Percentiles rank a stretch among this genome's conserved stretches.
phyloP scores from a whole-genome alignment of 495 filamentous ascomycete genomes.

The Trichoderma asperelloides region DNA sequence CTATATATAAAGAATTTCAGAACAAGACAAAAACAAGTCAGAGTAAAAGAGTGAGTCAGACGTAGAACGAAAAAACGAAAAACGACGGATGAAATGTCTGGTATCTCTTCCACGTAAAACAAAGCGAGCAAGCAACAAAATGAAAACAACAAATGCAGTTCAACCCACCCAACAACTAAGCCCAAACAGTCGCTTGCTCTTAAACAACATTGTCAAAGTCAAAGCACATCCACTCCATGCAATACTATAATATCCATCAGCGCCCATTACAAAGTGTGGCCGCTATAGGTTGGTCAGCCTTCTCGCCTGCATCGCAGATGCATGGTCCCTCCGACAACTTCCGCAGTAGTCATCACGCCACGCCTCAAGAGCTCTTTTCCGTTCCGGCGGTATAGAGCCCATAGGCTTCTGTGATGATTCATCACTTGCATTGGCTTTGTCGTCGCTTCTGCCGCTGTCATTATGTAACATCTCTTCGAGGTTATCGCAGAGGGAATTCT shows the following conservation, averaged over 20 bases:
- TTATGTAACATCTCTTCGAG: conserved; percentile 43
- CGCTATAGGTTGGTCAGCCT: neutral
- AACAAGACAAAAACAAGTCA: neutral
- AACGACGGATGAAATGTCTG: neutral
- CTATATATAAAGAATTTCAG: neutral
- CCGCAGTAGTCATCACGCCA: conserved; percentile 69
- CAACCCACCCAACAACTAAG: neutral
- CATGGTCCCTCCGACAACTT: conserved; percentile 58
- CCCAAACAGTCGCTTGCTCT: neutral
- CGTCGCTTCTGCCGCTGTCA: conserved; percentile 20
- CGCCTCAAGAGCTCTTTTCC: conserved; percentile 41
- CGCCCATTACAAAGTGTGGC: neutral
- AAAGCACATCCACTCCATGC: neutral
- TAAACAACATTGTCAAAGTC: neutral
- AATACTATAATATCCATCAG: neutral
- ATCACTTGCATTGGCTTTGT: conserved; percentile 19
- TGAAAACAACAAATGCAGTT: neutral
- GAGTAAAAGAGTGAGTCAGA: neutral
- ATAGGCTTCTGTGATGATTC: conserved; percentile 19
- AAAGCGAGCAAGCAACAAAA: neutral
- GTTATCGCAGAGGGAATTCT: conserved; percentile 58
- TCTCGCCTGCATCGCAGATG: conserved; percentile 19
- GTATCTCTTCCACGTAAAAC: neutral
- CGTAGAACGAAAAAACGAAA: neutral
- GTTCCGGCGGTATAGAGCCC: conserved; percentile 19